phyloP scores from a whole-genome alignment of 768 basidiomycete genomes.

The Leccinum subgranulosum region DNA sequence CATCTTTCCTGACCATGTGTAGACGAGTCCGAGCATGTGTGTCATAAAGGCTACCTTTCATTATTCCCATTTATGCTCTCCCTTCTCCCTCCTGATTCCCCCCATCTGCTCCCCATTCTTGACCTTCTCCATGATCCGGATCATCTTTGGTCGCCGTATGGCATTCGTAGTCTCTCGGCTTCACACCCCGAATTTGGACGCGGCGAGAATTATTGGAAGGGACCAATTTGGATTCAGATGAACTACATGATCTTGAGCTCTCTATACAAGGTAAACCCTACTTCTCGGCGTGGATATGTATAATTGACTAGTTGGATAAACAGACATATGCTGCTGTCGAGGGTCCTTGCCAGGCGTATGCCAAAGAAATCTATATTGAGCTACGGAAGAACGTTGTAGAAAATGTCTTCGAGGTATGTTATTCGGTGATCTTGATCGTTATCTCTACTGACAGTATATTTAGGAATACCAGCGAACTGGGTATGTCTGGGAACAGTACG shows the following conservation, averaged over 20 bases:
- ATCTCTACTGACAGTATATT: conserved; percentile 4
- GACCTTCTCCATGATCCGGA: conserved; percentile 76
- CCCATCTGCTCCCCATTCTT: conserved; percentile 77
- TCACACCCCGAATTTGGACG: conserved; percentile 86
- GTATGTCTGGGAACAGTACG: conserved; percentile 98
- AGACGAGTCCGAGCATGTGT: conserved; percentile 93
- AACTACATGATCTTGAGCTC: conserved; percentile 86
- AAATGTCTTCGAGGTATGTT: conserved; percentile 67
- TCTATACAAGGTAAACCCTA: conserved; percentile 60
- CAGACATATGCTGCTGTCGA: conserved; percentile 74
- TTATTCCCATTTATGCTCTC: conserved; percentile 90
- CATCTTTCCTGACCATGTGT: conserved; percentile 2
- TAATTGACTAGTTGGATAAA: conserved; percentile 4
- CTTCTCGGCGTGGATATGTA: neutral
- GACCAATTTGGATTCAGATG: conserved; percentile 97
- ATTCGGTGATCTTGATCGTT: neutral
- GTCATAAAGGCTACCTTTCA: conserved; percentile 90
- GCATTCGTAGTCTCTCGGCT: conserved; percentile 84
- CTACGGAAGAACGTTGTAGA: conserved; percentile 80
- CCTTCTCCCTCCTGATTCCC: conserved; percentile 72
- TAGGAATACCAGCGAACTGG: conserved; percentile 92
- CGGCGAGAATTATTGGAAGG: conserved; percentile 97
- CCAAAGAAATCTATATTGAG: conserved; percentile 75
- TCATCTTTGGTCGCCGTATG: conserved; percentile 90
- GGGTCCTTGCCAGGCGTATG: conserved; percentile 79